phyloP scores from a whole-genome alignment of 805 yeast species.

The Sugiyamaella lignohabitans region DNA sequence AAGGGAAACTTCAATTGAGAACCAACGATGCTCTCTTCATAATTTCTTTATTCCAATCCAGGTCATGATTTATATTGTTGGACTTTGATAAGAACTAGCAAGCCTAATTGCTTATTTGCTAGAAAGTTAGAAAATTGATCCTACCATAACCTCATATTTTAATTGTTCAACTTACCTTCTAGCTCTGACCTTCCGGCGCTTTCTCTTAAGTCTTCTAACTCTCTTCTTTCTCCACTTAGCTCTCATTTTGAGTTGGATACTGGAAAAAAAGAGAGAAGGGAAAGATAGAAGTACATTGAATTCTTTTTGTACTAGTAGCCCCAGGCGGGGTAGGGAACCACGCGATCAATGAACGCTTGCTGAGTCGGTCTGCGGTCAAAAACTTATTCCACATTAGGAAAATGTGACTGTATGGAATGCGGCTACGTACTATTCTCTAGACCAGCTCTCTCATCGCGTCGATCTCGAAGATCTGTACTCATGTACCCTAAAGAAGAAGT shows the following conservation, averaged over 20 bases:
- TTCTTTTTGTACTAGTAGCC: no score
- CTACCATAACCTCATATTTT: not conserved
- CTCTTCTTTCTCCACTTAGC: constrained; percentile 99
- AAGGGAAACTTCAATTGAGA: not conserved
- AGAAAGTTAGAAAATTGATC: not conserved
- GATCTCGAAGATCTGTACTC: no score
- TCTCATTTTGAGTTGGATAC: constrained; percentile 26
- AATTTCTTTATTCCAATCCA: not conserved
- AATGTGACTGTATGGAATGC: not conserved
- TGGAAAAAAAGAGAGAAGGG: constrained; percentile 5
- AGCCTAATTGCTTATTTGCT: constrained; percentile 24
- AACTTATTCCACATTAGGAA: not conserved
- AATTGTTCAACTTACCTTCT: constrained; percentile 50
- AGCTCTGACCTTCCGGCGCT: constrained; percentile 99
- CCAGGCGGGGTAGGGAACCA: not conserved
- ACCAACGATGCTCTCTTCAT: not conserved
- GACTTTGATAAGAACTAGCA: constrained; percentile 20
- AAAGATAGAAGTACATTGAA: no score
- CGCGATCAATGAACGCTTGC: not conserved
- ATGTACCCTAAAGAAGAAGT: no score
- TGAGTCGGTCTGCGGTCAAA: not conserved
- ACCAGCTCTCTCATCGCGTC: no score
- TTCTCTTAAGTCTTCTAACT: constrained; percentile 99
- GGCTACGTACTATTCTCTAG: not conserved
- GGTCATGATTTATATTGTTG: no score